Base-by-base conservation (phyloP, 257 asterid genomes). In the Scutellaria minor region DNA sequence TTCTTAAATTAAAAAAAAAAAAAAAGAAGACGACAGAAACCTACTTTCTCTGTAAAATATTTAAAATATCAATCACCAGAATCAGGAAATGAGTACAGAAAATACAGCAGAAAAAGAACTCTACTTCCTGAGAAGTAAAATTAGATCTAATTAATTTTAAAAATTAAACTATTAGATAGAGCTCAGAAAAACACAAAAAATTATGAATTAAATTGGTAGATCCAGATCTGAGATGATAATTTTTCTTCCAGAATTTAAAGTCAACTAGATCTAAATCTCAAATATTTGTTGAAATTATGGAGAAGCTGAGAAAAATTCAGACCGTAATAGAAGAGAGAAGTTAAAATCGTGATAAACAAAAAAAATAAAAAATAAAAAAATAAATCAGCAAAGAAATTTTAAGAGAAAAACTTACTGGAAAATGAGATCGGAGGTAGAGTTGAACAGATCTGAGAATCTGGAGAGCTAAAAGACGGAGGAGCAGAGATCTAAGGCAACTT, bases 351-450 rank as follows among this genome's bases (percentile, higher is more conserved):
- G 5, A 0, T 57, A 35, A 7, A 2, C 13, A 10, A 67, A 39
- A 1, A 20, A 40, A 20, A 48, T 47, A 18, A 18, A 18, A 18
- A 18, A 18, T 18, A 18, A 18, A 18, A 18, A 0, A 18, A 18
- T 18, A 18, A 18, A 18, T 67, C 31, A 0, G 52, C 20, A 53
- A 37, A 44, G 56, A 6, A 8, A 51, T 12, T 35, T 7, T 13
- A 2, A 27, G 44, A n/a, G 56, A 20, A 53, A 64, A 42, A 47
- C 80, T 66, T 67, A 85, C 92, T 61, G 27, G 72, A 80, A 72
- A 75, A 3, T 15, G 57, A 83, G 89, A 84, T 84, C 92, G 60
- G 83, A 66, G 72, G 66, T 31, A n/a, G 75, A 82, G 74, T 67
- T 22, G 78, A 68, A 60, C 31, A 77, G 81, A 83, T 82, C 82